Base-by-base conservation (phyloP, 2,329 filamentous ascomycete genomes). In the Fusarium domesticum region DNA sequence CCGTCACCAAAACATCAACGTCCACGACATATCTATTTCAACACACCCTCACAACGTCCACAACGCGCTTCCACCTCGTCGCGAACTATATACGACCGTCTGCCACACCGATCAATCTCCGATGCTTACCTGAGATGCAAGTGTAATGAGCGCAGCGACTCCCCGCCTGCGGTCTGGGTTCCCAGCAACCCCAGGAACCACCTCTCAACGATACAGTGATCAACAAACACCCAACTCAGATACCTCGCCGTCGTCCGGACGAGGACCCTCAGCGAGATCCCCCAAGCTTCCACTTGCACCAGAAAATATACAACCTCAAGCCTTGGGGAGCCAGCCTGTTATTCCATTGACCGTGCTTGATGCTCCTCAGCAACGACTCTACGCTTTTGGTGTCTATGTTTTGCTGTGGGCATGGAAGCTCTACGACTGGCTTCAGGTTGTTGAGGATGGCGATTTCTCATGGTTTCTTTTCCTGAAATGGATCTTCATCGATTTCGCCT, bases 381-480 rank as follows among this genome's bases (percentile, higher is more conserved):
- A 95, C 65, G 85, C 89, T 37, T 79, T 86, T 51, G 84, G 82
- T n/a, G 69, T 95, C 53, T 97, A 95, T 65, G 66, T 84, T 33
- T 74, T 78, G 23, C 70, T 98, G 18, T 78, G 87, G 68, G 83
- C 83, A 48, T 97, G 89, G 85, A 85, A 89, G 60, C 70, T 93
- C 25, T 96, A 90, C 67, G 90, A 98, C 71, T 95, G 88, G 74
- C 81, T 83, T 53, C 81, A 80, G 45, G 71, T 92, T 50, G 77
- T 90, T 31, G 84, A 91, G 45, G 87, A 92, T 53, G 88, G 95
- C 53, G 81, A 87, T 46, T 85, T 89, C 60, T 95, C 91, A n/a
- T 84, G 93, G 50, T 87, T 83, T 78, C 77, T 92, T 37, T 96
- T 96, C 63, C 72, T 95, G 61, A 98, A 97, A 78, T 98, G 93